Evolutionary conservation across 176 grass and related monocot species (phyloP).

Genomic region (Guadua angustifolia): DNA sequence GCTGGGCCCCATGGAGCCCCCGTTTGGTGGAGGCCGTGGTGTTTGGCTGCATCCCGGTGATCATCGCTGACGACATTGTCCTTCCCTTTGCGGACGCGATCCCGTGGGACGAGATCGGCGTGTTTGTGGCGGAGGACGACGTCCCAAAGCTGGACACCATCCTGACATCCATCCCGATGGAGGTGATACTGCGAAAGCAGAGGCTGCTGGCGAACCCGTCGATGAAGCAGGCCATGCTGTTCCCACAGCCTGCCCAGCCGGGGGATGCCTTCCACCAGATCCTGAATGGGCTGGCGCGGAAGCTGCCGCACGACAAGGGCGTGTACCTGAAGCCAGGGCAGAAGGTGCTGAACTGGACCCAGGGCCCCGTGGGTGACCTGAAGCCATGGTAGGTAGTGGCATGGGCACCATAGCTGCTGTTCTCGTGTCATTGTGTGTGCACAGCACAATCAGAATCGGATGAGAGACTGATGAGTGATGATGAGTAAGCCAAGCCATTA

Average conservation of each 20-base stretch:
- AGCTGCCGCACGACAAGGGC: constrained; percentile 53
- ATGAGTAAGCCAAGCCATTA: constrained; percentile 25
- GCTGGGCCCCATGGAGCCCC: constrained; percentile 82
- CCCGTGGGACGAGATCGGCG: constrained; percentile 70
- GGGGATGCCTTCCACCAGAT: constrained; percentile 83
- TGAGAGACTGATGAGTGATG: constrained; percentile 2
- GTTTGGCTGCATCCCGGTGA: constrained; percentile 76
- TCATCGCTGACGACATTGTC: constrained; percentile 72
- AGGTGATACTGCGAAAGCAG: constrained; percentile 73
- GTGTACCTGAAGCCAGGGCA: constrained; percentile 53
- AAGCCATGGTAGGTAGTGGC: constrained; percentile 60
- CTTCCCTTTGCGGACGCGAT: constrained; percentile 72
- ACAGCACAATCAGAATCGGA: background rate
- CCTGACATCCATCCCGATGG: constrained; percentile 63
- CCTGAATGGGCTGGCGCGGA: constrained; percentile 58
- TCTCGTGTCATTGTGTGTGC: background rate
- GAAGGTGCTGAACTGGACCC: constrained; percentile 73
- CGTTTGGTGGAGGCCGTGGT: constrained; percentile 68
- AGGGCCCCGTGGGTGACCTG: constrained; percentile 62
- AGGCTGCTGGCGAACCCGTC: constrained; percentile 66
- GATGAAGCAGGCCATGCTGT: constrained; percentile 77
- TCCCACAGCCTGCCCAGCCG: constrained; percentile 58
- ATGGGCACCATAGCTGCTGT: constrained; percentile 10
- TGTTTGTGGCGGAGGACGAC: constrained; percentile 65
- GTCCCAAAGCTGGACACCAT: constrained; percentile 71